Percentiles rank a stretch among this genome's conserved stretches.
These are phyloP conservation scores for Blastobotrys niveus DNA, from an alignment of 1,139 yeast species.

Conservation along the genomic window DNA sequence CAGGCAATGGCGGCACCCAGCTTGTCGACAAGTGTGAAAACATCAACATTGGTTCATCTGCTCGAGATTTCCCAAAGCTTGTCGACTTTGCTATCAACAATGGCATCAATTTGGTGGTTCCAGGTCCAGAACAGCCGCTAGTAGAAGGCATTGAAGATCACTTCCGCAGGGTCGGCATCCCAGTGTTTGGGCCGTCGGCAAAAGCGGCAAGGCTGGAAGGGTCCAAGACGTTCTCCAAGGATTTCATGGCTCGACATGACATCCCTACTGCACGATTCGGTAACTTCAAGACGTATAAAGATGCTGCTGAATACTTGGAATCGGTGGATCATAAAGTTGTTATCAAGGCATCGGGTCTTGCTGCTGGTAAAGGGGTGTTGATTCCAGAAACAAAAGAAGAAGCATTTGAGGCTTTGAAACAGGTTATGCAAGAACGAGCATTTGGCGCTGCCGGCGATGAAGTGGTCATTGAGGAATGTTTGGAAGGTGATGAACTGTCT, in stretches of 20 bases:
- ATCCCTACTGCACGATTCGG: slow-evolving; percentile 92
- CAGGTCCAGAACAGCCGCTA: slow-evolving; percentile 99
- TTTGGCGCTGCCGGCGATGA: slow-evolving; percentile 95
- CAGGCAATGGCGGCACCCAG: slow-evolving; percentile 93
- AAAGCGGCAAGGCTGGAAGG: slow-evolving; percentile 96
- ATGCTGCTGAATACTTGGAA: slow-evolving; percentile 66
- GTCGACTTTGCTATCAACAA: slow-evolving; percentile 46
- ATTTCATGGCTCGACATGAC: slow-evolving; percentile 83
- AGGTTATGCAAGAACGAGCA: slow-evolving; percentile 82
- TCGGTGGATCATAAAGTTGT: slow-evolving; percentile 72
- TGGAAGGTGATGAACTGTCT: slow-evolving; percentile 95
- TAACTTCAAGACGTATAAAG: slow-evolving; percentile 70
- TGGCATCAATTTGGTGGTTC: slow-evolving; percentile 69
- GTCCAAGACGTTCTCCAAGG: slow-evolving; percentile 89
- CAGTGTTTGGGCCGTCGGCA: slow-evolving; percentile 92
- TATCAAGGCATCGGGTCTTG: slow-evolving; percentile 95
- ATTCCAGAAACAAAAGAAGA: slow-evolving; percentile 82
- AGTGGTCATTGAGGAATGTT: slow-evolving; percentile 90
- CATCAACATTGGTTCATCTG: slow-evolving; percentile 59
- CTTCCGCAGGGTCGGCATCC: slow-evolving; percentile 73
- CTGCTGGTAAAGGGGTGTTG: slow-evolving; percentile 98
- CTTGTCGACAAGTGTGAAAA: slow-evolving; percentile 53
- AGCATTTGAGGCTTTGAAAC: slow-evolving; percentile 76
- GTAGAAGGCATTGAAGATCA: slow-evolving; percentile 82
- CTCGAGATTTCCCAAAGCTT: slow-evolving; percentile 53